phyloP scores from a whole-genome alignment of 2,329 filamentous ascomycete genomes.

The Huntiella omanensis region DNA sequence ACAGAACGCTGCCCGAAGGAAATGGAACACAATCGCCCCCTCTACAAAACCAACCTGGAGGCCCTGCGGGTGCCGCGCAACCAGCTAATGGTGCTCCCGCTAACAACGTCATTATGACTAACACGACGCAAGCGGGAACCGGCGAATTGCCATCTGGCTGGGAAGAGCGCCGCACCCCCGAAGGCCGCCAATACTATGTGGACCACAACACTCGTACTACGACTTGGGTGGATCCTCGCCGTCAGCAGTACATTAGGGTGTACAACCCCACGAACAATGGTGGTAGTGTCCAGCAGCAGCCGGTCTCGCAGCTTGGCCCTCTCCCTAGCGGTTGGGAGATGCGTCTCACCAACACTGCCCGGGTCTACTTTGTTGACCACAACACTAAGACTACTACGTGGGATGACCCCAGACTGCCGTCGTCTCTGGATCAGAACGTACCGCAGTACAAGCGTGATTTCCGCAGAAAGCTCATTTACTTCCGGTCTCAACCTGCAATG shows the following conservation, averaged over 20 bases:
- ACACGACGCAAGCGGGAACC: constrained; percentile 76
- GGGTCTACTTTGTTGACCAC: constrained; percentile 97
- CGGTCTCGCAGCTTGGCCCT: constrained; percentile 87
- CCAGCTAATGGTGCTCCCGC: constrained; percentile 22
- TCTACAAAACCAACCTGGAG: constrained; percentile 34
- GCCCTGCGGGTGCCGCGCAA: constrained; percentile 19
- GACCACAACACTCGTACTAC: constrained; percentile 97
- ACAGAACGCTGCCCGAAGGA: constrained; percentile 87
- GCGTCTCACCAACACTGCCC: constrained; percentile 92
- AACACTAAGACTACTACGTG: constrained; percentile 99
- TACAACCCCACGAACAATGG: constrained; percentile 75
- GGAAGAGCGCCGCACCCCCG: constrained; percentile 91
- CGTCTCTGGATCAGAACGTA: constrained; percentile 91
- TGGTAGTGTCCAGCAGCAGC: constrained; percentile 87
- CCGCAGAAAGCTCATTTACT: constrained; percentile 94
- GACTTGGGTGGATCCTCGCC: constrained; percentile 92
- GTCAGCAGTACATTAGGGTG: constrained; percentile 97
- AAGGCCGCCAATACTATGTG: constrained; percentile 90
- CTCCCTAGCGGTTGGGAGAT: constrained; percentile 98
- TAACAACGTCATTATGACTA: constrained; percentile 75
- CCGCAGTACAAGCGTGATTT: constrained; percentile 99
- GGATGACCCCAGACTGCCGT: constrained; percentile 91
- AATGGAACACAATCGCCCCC: constrained; percentile 87
- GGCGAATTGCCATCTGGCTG: constrained; percentile 89
- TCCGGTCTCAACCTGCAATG: constrained; percentile 91